Evolutionary conservation across 2,329 filamentous ascomycete genomes (phyloP).

Genomic region (Pezicula neosporulosa): DNA sequence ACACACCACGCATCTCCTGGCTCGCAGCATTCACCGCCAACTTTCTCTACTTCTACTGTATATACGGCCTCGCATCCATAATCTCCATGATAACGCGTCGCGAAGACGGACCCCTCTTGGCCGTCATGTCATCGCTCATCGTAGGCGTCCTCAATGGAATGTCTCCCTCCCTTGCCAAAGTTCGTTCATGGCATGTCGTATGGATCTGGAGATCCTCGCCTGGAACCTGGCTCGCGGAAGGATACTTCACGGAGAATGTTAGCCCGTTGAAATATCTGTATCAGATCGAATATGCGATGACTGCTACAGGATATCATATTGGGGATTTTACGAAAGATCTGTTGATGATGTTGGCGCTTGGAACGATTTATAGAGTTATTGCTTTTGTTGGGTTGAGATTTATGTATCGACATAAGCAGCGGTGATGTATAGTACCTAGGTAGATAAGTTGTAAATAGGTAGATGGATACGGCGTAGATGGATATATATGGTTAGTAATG

Average conservation of each 20-base stretch:
- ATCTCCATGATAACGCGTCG: slow-evolving; percentile 51
- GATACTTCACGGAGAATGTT: slow-evolving; percentile 51
- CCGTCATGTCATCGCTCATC: slow-evolving; percentile 51
- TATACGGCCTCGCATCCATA: slow-evolving; percentile 51
- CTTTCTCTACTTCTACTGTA: slow-evolving; percentile 53
- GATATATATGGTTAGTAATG: too few relatives aligned
- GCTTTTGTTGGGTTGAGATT: slow-evolving; percentile 37
- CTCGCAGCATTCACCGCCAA: slow-evolving; percentile 45
- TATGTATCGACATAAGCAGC: slow-evolving; percentile 22
- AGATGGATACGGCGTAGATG: too few relatives aligned
- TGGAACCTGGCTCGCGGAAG: slow-evolving; percentile 52
- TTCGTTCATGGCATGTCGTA: slow-evolving; percentile 47
- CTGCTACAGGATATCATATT: slow-evolving; percentile 42
- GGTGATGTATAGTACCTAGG: slow-evolving; percentile 12
- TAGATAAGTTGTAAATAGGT: too few relatives aligned
- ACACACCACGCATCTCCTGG: slow-evolving; percentile 47
- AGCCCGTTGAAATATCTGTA: slow-evolving; percentile 47
- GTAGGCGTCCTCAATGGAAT: slow-evolving; percentile 51
- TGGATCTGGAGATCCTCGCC: slow-evolving; percentile 54
- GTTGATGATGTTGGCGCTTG: slow-evolving; percentile 38
- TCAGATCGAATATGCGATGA: slow-evolving; percentile 41
- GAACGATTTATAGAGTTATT: slow-evolving; percentile 40
- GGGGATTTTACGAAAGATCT: slow-evolving; percentile 43
- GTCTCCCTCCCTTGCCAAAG: slow-evolving; percentile 45
- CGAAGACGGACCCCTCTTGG: slow-evolving; percentile 54